A percentile compares a stretch with the other conserved stretches of the same genome.
phyloP scores from a whole-genome alignment of 305 asterid species.

The Vinca major region DNA sequence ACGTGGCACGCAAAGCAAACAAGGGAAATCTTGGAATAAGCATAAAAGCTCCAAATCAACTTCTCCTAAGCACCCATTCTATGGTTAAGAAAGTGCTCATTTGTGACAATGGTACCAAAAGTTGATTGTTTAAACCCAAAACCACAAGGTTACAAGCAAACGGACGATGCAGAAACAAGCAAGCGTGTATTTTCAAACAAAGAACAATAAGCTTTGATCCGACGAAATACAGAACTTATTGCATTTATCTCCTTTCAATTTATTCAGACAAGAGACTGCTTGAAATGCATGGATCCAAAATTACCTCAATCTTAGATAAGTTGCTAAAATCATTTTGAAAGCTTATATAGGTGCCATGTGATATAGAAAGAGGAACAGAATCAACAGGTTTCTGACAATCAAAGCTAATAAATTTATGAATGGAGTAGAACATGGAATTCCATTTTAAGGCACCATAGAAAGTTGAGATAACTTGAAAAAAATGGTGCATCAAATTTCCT shows the following conservation, averaged over 20 bases:
- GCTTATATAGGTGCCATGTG: background rate
- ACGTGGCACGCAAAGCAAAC: background rate
- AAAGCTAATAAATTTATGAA: too few relatives aligned
- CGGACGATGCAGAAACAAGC: background rate
- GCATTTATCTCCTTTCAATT: background rate
- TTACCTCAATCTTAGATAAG: background rate
- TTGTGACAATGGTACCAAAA: background rate
- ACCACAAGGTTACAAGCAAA: background rate
- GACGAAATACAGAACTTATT: background rate
- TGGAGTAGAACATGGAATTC: too few relatives aligned
- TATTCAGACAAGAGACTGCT: background rate
- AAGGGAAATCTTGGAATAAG: background rate
- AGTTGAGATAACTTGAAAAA: background rate
- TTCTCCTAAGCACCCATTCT: background rate
- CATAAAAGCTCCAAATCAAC: background rate
- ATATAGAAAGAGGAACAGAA: background rate
- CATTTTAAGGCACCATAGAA: background rate
- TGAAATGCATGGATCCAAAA: background rate
- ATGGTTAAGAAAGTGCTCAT: background rate
- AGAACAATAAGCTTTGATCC: background rate
- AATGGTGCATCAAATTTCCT: background rate
- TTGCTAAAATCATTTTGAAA: too few relatives aligned
- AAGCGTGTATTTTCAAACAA: background rate
- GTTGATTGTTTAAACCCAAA: background rate
- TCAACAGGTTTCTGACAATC: background rate